phyloP scores from a whole-genome alignment of 2,329 filamentous ascomycete species.

The Dendrostoma leiphaemia region DNA sequence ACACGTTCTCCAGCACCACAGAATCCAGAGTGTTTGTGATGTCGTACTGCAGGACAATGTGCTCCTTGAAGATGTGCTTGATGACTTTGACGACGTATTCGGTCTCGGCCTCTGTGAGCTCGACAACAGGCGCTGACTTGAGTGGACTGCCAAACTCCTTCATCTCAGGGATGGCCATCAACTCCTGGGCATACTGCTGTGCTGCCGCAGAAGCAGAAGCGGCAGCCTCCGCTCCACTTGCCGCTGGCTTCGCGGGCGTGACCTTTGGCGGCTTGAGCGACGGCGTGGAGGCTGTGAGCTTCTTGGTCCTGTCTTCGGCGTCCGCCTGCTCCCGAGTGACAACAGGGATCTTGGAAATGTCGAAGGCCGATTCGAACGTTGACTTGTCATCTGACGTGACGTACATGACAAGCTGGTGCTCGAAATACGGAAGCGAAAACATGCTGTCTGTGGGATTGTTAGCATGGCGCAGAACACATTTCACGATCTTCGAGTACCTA shows the following conservation, averaged over 20 bases:
- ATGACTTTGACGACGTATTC: slow-evolving; percentile 93
- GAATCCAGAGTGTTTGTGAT: slow-evolving; percentile 96
- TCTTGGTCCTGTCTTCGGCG: slow-evolving; percentile 94
- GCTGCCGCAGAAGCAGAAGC: slow-evolving; percentile 76
- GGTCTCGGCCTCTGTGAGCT: slow-evolving; percentile 94
- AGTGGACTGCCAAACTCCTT: slow-evolving; percentile 85
- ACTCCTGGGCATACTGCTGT: slow-evolving; percentile 84
- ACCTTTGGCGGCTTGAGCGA: slow-evolving; percentile 91
- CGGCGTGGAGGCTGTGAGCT: slow-evolving; percentile 87
- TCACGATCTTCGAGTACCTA: slow-evolving; percentile 38
- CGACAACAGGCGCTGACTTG: slow-evolving; percentile 82
- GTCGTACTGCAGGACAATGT: slow-evolving; percentile 93
- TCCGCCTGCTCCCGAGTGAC: slow-evolving; percentile 95
- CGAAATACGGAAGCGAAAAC: slow-evolving; percentile 91
- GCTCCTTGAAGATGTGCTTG: slow-evolving; percentile 98
- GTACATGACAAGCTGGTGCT: slow-evolving; percentile 97
- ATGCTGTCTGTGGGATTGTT: slow-evolving; percentile 64
- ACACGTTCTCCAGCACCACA: slow-evolving; percentile 86
- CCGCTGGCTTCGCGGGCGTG: slow-evolving; percentile 69
- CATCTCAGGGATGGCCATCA: slow-evolving; percentile 87
- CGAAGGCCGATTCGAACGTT: slow-evolving; percentile 82
- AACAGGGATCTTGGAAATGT: slow-evolving; percentile 85
- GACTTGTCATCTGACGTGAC: slow-evolving; percentile 89
- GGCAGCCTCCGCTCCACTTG: slow-evolving; percentile 69
- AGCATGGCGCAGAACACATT: background rate